Evolutionary conservation across 305 asterid species (phyloP), one percentile per base, ranked within the genome.

Genomic region (Ilex paraguariensis): DNA sequence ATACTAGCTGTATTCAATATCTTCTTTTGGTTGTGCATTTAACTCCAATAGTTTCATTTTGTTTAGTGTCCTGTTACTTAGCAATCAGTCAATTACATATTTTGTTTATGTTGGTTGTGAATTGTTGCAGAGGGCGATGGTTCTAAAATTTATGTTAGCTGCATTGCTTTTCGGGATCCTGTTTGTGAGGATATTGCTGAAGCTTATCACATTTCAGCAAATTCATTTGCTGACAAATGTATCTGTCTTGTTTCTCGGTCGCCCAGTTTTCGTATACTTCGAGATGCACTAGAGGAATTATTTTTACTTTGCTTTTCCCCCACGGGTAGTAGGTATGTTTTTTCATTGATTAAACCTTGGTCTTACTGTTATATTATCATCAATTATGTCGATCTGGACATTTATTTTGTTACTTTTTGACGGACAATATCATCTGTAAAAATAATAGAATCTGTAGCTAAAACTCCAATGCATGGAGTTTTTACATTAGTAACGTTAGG

Each of bases 91-190:
- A 36, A 15, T 36, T 65, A 52, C 21, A 46, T 46, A 3, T 51
- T 21, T 31, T 61, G n/a, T 33, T 55, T 45, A 32, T 49, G 60
- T 53, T 42, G 56, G 59, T 36, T 36, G 32, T 56, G 60, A 52
- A 54, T 50, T 52, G 9, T 42, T 72, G 60, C 65, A 79, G 84
- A 93, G 75, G 99, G 99, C 30, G 99, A 93, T 73, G 99, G 96
- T 54, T 93, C 99, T 42, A 93, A 93, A 71, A 93, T 93, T 55
- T 93, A 87, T 60, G 99, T 93, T 56, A 87, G 88, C 45, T 93
- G 97, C 79, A 87, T 93, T 46, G 97, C 96, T 42, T 93, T 93
- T 64, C 79, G 96, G 14, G 99, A 93, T 76, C 97, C 85, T n/a
- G 92, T 93, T 56, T 87, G 90, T n/a, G 88, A 87, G 73, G 99